These are phyloP conservation scores for Teunomyces gatunensis DNA, from an alignment of 805 yeast genomes.

Conservation along the genomic window DNA sequence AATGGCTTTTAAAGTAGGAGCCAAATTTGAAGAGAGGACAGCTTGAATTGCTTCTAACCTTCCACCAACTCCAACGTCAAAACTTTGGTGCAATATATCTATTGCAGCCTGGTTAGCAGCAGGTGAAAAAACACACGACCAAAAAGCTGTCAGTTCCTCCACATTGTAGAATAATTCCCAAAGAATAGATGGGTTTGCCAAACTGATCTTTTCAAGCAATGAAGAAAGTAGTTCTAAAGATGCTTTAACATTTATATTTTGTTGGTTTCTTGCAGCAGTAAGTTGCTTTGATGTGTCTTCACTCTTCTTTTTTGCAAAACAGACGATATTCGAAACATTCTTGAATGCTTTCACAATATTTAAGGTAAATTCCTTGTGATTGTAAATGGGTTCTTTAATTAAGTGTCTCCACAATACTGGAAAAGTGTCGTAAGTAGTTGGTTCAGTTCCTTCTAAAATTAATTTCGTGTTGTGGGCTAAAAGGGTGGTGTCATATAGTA, in stretches of 20 bases:
- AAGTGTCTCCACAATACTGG: constrained; percentile 31
- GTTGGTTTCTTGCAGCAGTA: constrained; percentile 26
- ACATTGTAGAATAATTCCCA: constrained; percentile 20
- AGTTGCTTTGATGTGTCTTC: constrained; percentile 16
- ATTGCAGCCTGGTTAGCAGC: constrained; percentile 66
- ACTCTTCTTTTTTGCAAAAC: constrained; percentile 23
- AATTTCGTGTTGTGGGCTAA: constrained; percentile 25
- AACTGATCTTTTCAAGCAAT: constrained; percentile 31
- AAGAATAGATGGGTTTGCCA: constrained; percentile 27
- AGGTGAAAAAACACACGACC: constrained; percentile 74
- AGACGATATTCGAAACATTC: constrained; percentile 15
- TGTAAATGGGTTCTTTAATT: constrained; percentile 12
- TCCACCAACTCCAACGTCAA: constrained; percentile 62
- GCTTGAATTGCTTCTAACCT: constrained; percentile 71
- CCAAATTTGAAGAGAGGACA: constrained; percentile 45
- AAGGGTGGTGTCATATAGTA: constrained; percentile 18
- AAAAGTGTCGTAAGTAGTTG: constrained; percentile 31
- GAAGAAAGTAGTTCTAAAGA: constrained; percentile 19
- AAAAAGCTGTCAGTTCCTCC: constrained; percentile 56
- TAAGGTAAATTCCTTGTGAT: constrained; percentile 10
- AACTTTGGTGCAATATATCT: constrained; percentile 69
- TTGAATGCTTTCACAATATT: constrained; percentile 13
- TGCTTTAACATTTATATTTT: constrained; percentile 26
- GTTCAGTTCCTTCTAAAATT: constrained; percentile 16
- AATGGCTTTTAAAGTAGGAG: constrained; percentile 48